These are phyloP conservation scores for Cystobasidiopsis lactophilus DNA, from an alignment of 768 basidiomycete genomes.

Conservation along the genomic window DNA sequence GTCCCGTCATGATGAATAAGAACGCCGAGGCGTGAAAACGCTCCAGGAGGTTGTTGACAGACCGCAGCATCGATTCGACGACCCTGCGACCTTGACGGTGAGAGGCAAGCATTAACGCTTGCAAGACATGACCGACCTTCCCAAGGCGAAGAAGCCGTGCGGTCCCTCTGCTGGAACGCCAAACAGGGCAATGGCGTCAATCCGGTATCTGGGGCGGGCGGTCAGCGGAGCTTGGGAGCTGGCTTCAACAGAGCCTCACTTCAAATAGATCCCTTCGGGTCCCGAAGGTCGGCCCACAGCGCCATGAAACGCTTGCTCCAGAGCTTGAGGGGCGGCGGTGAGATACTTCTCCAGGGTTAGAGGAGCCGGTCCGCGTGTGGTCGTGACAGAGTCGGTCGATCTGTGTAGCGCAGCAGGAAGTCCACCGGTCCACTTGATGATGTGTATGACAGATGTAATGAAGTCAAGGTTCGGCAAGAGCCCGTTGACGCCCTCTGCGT, in stretches of 20 bases:
- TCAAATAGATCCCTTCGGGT: slow-evolving; percentile 71
- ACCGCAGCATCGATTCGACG: slow-evolving; percentile 67
- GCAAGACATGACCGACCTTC: slow-evolving; percentile 32
- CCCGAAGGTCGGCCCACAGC: slow-evolving; percentile 62
- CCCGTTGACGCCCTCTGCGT: slow-evolving; percentile 75
- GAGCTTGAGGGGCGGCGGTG: slow-evolving; percentile 41
- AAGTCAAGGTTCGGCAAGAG: slow-evolving; percentile 90
- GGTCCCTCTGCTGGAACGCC: slow-evolving; percentile 71
- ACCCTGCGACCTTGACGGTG: slow-evolving; percentile 26
- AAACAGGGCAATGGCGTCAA: slow-evolving; percentile 81
- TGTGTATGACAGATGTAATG: slow-evolving; percentile 50
- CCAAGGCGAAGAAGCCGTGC: slow-evolving; percentile 84
- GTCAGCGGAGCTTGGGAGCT: neutral
- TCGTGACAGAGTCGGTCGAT: slow-evolving; percentile 24
- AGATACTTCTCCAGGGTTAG: slow-evolving; percentile 5
- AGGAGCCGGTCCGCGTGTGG: neutral
- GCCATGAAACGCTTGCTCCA: slow-evolving; percentile 49
- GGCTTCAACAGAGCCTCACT: slow-evolving; percentile 30
- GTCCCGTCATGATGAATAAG: slow-evolving; percentile 60
- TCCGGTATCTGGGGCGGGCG: slow-evolving; percentile 44
- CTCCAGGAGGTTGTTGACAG: slow-evolving; percentile 82
- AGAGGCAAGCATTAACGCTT: neutral
- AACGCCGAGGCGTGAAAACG: slow-evolving; percentile 94
- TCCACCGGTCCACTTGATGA: slow-evolving; percentile 34
- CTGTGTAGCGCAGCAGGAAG: slow-evolving; percentile 67